Percentiles rank a stretch among this genome's conserved stretches.
Conservation (phyloP, 345 rosid genomes). For the Draba incana region DNA sequence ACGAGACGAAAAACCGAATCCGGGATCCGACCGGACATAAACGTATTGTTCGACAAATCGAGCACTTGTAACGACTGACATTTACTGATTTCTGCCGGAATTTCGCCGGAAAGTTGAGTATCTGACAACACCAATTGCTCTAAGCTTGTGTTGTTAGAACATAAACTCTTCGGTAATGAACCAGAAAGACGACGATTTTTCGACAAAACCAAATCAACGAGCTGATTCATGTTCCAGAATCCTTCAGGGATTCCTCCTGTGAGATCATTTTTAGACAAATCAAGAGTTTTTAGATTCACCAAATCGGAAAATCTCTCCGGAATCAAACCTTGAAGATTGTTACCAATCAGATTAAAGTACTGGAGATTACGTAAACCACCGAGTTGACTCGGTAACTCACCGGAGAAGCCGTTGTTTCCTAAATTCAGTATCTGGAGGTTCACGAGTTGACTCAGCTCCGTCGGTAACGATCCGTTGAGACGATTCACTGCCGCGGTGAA, state of each 20-base stretch:
- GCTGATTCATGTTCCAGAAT: slow-evolving; percentile 50
- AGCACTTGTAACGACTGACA: slow-evolving; percentile 63
- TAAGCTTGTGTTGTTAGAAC: slow-evolving; percentile 55
- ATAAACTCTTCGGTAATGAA: slow-evolving; percentile 57
- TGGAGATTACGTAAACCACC: slow-evolving; percentile 55
- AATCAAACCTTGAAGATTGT: slow-evolving; percentile 59
- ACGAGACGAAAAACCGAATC: slow-evolving; percentile 54
- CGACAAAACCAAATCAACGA: slow-evolving; percentile 51
- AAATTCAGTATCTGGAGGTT: slow-evolving; percentile 61
- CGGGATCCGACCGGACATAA: slow-evolving; percentile 59
- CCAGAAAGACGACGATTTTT: slow-evolving; percentile 59
- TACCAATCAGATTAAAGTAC: slow-evolving; percentile 62
- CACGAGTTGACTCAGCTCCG: slow-evolving; percentile 56
- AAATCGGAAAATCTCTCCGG: slow-evolving; percentile 59
- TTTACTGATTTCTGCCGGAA: slow-evolving; percentile 61
- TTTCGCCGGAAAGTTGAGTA: slow-evolving; percentile 62
- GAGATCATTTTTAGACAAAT: slow-evolving; percentile 68
- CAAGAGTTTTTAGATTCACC: slow-evolving; percentile 57
- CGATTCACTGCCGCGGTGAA: slow-evolving; percentile 62
- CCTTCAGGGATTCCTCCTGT: slow-evolving; percentile 59
- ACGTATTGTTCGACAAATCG: slow-evolving; percentile 63
- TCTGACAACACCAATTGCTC: slow-evolving; percentile 53
- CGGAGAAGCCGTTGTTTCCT: slow-evolving; percentile 75
- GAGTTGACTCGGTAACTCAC: slow-evolving; percentile 64
- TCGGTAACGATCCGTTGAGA: slow-evolving; percentile 70